These are phyloP conservation scores for Dictyostelium intermedium DNA, from an alignment of 78 protist genomes.

Conservation along the genomic window DNA sequence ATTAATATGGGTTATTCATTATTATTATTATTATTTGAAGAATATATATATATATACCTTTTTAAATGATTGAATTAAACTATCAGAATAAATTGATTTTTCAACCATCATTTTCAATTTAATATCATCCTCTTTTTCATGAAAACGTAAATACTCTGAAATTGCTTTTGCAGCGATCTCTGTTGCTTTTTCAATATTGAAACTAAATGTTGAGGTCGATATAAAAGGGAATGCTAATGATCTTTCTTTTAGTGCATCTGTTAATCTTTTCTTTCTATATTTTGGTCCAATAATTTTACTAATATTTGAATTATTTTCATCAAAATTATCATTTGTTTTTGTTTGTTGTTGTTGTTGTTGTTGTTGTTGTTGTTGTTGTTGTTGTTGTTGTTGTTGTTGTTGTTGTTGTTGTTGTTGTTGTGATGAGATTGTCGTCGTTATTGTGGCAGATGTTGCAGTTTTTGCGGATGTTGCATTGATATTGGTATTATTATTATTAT, in stretches of 20 bases:
- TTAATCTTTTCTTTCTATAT: constrained; percentile 27
- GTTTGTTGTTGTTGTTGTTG: neutral
- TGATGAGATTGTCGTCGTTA: neutral
- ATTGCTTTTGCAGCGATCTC: constrained; percentile 53
- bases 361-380: neutral
- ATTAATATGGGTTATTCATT: neutral
- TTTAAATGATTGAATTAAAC: neutral
- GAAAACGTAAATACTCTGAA: constrained; percentile 17
- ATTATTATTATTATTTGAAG: too few species aligned
- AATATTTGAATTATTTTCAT: neutral
- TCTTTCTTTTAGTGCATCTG: constrained; percentile 5
- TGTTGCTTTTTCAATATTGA: constrained; percentile 25
- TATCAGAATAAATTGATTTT: constrained; percentile 24
- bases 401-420: neutral
- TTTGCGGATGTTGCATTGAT: neutral
- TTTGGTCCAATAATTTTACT: constrained; percentile 30
- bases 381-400: neutral
- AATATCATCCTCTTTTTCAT: constrained; percentile 65
- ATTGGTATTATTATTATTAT: neutral
- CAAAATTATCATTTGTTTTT: neutral
- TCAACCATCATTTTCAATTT: constrained; percentile 35
- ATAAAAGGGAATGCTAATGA: constrained; percentile 55
- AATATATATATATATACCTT: constrained; percentile 42
- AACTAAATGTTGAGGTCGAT: constrained; percentile 8
- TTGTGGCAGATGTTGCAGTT: neutral